Evolutionary conservation across 352 stramenopile species (phyloP).

Genomic region (Globisporangium lucens): DNA sequence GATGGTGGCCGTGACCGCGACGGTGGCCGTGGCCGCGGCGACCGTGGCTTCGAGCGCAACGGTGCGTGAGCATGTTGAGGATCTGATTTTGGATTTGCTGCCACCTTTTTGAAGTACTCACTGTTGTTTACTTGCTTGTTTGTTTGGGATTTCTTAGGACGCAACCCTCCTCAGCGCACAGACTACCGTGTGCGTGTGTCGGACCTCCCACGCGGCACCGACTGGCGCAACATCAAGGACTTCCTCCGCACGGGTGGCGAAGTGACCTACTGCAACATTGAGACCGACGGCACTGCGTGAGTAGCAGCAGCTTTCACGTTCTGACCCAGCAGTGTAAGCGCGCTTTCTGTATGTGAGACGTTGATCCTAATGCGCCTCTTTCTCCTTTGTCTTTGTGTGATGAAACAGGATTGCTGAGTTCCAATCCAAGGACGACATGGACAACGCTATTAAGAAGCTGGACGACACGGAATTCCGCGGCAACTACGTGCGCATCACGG

Average conservation of each 20-base stretch:
- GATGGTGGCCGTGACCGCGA: slow-evolving; percentile 31
- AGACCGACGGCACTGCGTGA: slow-evolving; percentile 80
- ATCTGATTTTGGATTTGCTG: not conserved
- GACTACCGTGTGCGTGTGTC: slow-evolving; percentile 77
- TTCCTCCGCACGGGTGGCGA: slow-evolving; percentile 80
- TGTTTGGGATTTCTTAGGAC: slow-evolving; percentile 23
- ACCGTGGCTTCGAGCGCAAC: slow-evolving; percentile 56
- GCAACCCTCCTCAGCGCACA: slow-evolving; percentile 71
- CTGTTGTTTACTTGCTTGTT: not conserved
- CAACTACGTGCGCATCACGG: slow-evolving; percentile 73
- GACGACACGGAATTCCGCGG: slow-evolving; percentile 88
- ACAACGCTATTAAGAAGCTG: slow-evolving; percentile 82
- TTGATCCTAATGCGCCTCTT: not conserved
- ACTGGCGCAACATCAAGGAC: slow-evolving; percentile 89
- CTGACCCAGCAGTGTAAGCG: not conserved
- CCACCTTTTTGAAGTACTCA: not conserved
- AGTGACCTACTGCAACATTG: slow-evolving; percentile 84
- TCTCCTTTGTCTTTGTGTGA: not conserved
- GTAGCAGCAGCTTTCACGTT: slow-evolving; percentile 16
- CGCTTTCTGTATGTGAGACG: not conserved
- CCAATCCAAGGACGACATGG: slow-evolving; percentile 76
- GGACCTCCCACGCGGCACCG: slow-evolving; percentile 68
- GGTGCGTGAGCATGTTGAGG: slow-evolving; percentile 23
- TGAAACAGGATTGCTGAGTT: slow-evolving; percentile 71
- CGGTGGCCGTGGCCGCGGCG: slow-evolving; percentile 29